A percentile compares a stretch with the other conserved stretches of the same genome.
Conservation (phyloP, 2,329 filamentous ascomycete species). For the Aspergillus fischeri region DNA sequence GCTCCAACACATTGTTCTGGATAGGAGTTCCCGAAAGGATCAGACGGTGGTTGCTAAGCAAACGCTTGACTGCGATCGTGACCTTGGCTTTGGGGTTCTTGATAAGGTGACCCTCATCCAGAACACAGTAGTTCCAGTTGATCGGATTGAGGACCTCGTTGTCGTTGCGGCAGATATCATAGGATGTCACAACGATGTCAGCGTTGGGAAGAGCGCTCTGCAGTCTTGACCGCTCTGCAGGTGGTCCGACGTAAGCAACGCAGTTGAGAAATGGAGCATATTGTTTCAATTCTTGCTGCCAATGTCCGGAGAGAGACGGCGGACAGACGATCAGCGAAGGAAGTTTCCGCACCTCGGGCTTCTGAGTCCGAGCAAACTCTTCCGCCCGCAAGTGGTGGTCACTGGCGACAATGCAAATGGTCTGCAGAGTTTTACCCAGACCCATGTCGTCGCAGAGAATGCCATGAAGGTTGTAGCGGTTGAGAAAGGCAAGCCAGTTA, state of each 20-base stretch:
- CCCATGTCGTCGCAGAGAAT: slow-evolving; percentile 99
- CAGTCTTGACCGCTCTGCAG: slow-evolving; percentile 70
- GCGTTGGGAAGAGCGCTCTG: slow-evolving; percentile 67
- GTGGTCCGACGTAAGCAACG: slow-evolving; percentile 86
- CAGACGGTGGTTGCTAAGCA: slow-evolving; percentile 87
- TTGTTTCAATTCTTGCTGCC: slow-evolving; percentile 95
- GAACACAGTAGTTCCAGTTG: slow-evolving; percentile 95
- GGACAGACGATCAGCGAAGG: slow-evolving; percentile 95
- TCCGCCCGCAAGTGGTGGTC: slow-evolving; percentile 92
- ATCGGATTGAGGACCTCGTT: slow-evolving; percentile 76
- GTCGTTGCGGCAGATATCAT: slow-evolving; percentile 96
- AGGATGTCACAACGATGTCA: slow-evolving; percentile 94
- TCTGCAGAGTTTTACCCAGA: slow-evolving; percentile 94
- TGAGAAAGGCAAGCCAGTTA: slow-evolving; percentile 97
- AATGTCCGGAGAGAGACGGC: slow-evolving; percentile 92
- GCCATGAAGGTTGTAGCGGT: slow-evolving; percentile 94
- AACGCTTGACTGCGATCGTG: slow-evolving; percentile 82
- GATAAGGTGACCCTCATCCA: slow-evolving; percentile 96
- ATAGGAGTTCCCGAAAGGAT: slow-evolving; percentile 97
- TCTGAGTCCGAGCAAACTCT: slow-evolving; percentile 78
- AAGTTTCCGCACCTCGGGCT: slow-evolving; percentile 71
- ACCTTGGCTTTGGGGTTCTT: slow-evolving; percentile 99
- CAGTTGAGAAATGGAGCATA: slow-evolving; percentile 93
- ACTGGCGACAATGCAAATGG: slow-evolving; percentile 94
- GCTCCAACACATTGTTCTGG: slow-evolving; percentile 93